A percentile compares a stretch with the other conserved stretches of the same genome.
These are phyloP conservation scores for Mucor velutinosus DNA, from an alignment of 371 early-diverging fungal species.

Conservation along the genomic window DNA sequence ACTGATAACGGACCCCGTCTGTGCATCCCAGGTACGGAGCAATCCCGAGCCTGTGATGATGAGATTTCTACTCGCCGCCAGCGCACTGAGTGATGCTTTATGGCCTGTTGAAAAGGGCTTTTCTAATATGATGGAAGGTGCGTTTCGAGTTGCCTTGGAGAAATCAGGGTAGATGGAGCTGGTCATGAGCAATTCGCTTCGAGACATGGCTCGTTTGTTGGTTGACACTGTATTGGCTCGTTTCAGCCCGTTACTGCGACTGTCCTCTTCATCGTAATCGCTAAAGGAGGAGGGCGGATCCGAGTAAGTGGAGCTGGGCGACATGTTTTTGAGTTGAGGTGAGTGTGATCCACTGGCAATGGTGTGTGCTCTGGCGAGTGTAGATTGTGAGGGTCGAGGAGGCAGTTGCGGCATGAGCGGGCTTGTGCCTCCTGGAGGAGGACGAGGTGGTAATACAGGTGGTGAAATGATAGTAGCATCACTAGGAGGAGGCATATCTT, in stretches of 20 bases:
- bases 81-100: constrained; percentile 14
- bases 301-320: background rate
- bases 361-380: constrained; percentile 42
- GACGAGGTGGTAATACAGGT: constrained; percentile 26
- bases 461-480: constrained; percentile 10
- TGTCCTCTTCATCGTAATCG: background rate
- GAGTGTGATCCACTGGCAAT: constrained; percentile 10
- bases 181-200: constrained; percentile 21
- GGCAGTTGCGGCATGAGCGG: constrained; percentile 35
- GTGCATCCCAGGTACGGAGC: constrained; percentile 20
- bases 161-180: constrained; percentile 20
- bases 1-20: constrained; percentile 11
- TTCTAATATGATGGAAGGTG: constrained; percentile 12
- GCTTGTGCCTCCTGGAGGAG: constrained; percentile 14
- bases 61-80: constrained; percentile 14
- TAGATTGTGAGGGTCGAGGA: constrained; percentile 41
- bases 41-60: constrained; percentile 20
- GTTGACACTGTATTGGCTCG: constrained; percentile 14
- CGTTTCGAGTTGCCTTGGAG: constrained; percentile 23
- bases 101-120: constrained; percentile 19
- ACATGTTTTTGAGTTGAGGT: background rate
- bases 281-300: background rate
- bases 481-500: background rate
- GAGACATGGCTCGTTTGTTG: constrained; percentile 20
- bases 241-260: constrained; percentile 1